phyloP scores from a whole-genome alignment of 768 basidiomycete genomes.

The Kwoniella bestiolae region DNA sequence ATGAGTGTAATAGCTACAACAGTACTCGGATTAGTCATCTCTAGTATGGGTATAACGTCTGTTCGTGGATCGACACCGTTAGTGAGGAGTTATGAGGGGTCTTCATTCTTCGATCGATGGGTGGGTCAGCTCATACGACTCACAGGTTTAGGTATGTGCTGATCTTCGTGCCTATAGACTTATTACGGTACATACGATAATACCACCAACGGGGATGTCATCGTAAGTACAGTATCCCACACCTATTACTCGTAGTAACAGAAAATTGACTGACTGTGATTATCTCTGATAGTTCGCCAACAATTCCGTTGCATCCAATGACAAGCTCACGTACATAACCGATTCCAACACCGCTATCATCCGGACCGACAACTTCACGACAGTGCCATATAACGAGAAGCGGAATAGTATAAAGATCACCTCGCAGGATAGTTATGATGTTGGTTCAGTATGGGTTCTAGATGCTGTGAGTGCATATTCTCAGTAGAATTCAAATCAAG shows the following conservation, averaged over 20 bases:
- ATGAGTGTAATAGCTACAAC: constrained; percentile 1
- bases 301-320: constrained; percentile 27
- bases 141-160: too few relatives aligned
- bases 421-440: constrained; percentile 49
- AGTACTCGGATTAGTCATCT: constrained; percentile 10
- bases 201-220: constrained; percentile 69
- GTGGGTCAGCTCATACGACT: too few relatives aligned
- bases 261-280: too few relatives aligned
- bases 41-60: neutral
- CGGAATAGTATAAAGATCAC: constrained; percentile 52
- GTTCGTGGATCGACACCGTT: constrained; percentile 60
- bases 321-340: constrained; percentile 69
- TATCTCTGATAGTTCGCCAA: constrained; percentile 43
- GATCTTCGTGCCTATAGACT: too few relatives aligned
- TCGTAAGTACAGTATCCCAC: constrained; percentile 55
- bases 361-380: constrained; percentile 57
- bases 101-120: constrained; percentile 72
- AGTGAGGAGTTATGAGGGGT: constrained; percentile 66
- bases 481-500: neutral
- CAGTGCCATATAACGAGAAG: constrained; percentile 55
- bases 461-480: constrained; percentile 23
- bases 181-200: constrained; percentile 62
- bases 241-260: neutral
- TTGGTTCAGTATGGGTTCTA: constrained; percentile 53
- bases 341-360: constrained; percentile 74